Evolutionary conservation across 108 stramenopile genomes (phyloP).

Genomic region (Epipyxis sp.): DNA sequence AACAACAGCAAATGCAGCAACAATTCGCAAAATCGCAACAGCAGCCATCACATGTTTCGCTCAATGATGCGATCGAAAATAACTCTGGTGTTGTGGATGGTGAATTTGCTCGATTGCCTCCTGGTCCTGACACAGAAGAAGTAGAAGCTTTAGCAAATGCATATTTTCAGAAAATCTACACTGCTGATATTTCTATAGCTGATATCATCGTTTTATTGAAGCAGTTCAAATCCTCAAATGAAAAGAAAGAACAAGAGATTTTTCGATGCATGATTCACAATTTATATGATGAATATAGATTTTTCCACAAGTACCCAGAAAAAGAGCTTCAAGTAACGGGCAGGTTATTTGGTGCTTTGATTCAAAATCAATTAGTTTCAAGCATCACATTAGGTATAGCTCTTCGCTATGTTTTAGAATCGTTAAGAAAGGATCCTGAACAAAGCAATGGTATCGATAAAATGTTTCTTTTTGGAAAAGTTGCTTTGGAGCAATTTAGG

Average conservation of each 20-base stretch:
- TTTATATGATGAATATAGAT: constrained; percentile 95
- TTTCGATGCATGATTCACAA: constrained; percentile 98
- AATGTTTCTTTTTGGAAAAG: constrained; percentile 98
- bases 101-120: not conserved
- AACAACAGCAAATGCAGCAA: constrained; percentile 3
- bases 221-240: constrained; percentile 84
- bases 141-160: constrained; percentile 91
- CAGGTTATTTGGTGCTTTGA: constrained; percentile 89
- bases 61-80: not conserved
- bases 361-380: constrained; percentile 94
- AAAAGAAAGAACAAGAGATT: constrained; percentile 87
- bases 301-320: constrained; percentile 97
- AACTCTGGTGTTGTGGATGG: not conserved
- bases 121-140: constrained; percentile 53
- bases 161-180: constrained; percentile 96
- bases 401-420: constrained; percentile 92
- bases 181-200: constrained; percentile 81
- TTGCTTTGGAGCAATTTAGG: constrained; percentile 95
- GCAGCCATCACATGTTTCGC: not conserved
- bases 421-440: constrained; percentile 82
- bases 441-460: constrained; percentile 66
- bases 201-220: constrained; percentile 93
- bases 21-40: not conserved
- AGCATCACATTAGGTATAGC: constrained; percentile 97
- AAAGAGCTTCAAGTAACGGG: constrained; percentile 98